These are phyloP conservation scores for Plasmodium blacklocki DNA, from an alignment of 169 alveolate genomes.

Conservation along the genomic window DNA sequence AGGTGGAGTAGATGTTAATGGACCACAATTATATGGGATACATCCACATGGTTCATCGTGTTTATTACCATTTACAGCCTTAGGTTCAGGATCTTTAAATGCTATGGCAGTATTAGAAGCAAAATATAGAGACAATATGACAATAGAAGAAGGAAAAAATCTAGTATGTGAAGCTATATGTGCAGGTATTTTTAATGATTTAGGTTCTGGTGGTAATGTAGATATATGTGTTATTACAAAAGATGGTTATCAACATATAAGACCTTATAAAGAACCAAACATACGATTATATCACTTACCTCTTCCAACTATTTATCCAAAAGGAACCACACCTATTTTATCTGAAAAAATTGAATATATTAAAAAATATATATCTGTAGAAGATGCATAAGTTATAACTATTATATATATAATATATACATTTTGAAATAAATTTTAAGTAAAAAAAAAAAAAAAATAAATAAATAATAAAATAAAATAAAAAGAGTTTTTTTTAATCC, in stretches of 20 bases:
- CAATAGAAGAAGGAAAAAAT: slow-evolving; percentile 93
- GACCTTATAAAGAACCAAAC: slow-evolving; percentile 86
- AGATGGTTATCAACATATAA: slow-evolving; percentile 89
- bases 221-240: slow-evolving; percentile 93
- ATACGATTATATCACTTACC: slow-evolving; percentile 85
- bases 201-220: slow-evolving; percentile 97
- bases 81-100: slow-evolving; percentile 98
- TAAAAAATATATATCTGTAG: slow-evolving; percentile 79
- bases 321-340: slow-evolving; percentile 86
- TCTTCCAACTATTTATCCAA: slow-evolving; percentile 80
- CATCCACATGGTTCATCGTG: slow-evolving; percentile 97
- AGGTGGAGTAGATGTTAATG: slow-evolving; percentile 98
- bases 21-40: slow-evolving; percentile 94
- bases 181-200: slow-evolving; percentile 97
- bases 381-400: slow-evolving; percentile 60
- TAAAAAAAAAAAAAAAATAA: not conserved
- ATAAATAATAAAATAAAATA: not conserved
- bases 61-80: slow-evolving; percentile 94
- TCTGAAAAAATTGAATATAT: slow-evolving; percentile 84
- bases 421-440: too few relatives aligned
- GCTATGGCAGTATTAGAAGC: slow-evolving; percentile 98
- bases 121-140: slow-evolving; percentile 93
- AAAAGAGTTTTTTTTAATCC: slow-evolving; percentile 9
- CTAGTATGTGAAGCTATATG: slow-evolving; percentile 94
- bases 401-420: not conserved